Evolutionary conservation across 768 basidiomycete genomes (phyloP).

Genomic region (Phylloporus scabripes): DNA sequence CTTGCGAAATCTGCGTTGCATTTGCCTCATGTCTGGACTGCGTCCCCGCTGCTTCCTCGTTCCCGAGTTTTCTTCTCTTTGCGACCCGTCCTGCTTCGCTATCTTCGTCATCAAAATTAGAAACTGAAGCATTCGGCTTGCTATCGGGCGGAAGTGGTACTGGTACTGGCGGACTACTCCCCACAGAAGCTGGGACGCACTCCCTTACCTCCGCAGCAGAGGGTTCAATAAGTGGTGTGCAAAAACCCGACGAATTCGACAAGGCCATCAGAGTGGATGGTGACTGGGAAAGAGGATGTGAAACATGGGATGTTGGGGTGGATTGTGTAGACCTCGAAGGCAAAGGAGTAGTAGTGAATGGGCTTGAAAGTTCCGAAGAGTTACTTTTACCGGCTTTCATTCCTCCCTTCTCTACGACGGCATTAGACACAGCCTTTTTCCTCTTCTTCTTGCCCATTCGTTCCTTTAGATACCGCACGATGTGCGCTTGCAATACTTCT

Average conservation of each 20-base stretch:
- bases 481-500: slow-evolving; percentile 75
- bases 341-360: slow-evolving; percentile 45
- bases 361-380: slow-evolving; percentile 24
- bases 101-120: slow-evolving; percentile 57
- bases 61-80: slow-evolving; percentile 47
- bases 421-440: slow-evolving; percentile 34
- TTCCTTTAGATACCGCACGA: slow-evolving; percentile 82
- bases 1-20: slow-evolving; percentile 5
- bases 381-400: slow-evolving; percentile 36
- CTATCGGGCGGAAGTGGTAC: slow-evolving; percentile 25
- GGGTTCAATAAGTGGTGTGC: background rate
- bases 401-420: slow-evolving; percentile 36
- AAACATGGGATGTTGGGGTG: background rate
- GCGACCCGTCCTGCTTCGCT: slow-evolving; percentile 45
- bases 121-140: slow-evolving; percentile 44
- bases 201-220: slow-evolving; percentile 13
- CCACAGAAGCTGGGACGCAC: slow-evolving; percentile 12
- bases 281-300: slow-evolving; percentile 2
- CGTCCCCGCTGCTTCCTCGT: background rate
- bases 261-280: background rate
- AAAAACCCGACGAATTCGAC: slow-evolving; percentile 12
- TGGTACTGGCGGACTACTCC: slow-evolving; percentile 26
- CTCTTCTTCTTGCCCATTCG: slow-evolving; percentile 40
- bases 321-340: slow-evolving; percentile 22
- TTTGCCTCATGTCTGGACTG: slow-evolving; percentile 1